phyloP scores from a whole-genome alignment of 257 asterid genomes.

The Haberlea rhodopensis region DNA sequence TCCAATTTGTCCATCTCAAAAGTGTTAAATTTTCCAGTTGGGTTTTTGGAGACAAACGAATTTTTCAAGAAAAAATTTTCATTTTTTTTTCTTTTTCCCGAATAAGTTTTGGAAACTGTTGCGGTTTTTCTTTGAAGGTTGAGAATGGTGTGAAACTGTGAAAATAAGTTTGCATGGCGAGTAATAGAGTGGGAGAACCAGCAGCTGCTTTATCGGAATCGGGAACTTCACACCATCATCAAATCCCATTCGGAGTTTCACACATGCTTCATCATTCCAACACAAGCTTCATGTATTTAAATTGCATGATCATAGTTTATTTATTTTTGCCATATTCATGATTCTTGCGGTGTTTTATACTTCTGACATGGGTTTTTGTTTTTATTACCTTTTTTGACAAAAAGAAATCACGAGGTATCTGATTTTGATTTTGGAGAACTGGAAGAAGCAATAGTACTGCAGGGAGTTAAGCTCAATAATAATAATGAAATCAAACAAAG shows the following conservation, averaged over 20 bases:
- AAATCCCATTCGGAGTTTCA: neutral
- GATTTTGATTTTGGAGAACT: slow-evolving; percentile 86
- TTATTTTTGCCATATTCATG: neutral
- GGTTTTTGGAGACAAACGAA: neutral
- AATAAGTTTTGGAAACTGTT: neutral
- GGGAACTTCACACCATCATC: neutral
- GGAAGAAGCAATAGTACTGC: slow-evolving; percentile 80
- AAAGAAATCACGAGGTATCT: slow-evolving; percentile 63
- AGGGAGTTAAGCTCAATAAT: slow-evolving; percentile 57
- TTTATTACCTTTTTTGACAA: neutral
- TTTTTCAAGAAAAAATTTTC: neutral
- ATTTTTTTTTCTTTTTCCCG: neutral
- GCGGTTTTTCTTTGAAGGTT: neutral
- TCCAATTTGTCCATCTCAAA: neutral
- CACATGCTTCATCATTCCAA: neutral
- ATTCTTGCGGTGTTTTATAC: neutral
- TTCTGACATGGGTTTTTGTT: slow-evolving; percentile 28
- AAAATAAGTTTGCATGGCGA: neutral
- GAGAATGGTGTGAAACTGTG: neutral
- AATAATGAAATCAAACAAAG: slow-evolving; percentile 74
- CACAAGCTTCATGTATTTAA: neutral
- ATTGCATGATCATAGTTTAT: neutral
- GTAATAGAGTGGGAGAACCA: neutral
- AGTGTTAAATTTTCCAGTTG: neutral
- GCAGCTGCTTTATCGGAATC: neutral